These are phyloP conservation scores for Termitomyces sp. DNA, from an alignment of 768 basidiomycete species.

Conservation along the genomic window DNA sequence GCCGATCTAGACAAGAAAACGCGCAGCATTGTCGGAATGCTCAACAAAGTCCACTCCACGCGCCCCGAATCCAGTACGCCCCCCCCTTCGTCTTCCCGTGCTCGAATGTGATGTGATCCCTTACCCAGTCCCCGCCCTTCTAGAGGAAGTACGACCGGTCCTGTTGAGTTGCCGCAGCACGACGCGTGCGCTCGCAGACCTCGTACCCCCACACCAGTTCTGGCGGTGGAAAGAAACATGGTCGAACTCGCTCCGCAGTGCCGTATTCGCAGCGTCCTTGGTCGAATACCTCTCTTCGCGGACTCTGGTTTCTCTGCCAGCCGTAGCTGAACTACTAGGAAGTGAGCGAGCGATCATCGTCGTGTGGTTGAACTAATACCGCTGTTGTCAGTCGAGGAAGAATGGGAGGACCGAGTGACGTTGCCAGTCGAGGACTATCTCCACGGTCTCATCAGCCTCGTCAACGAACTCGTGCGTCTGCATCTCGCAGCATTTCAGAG, in stretches of 20 bases:
- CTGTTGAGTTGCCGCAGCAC: constrained; percentile 49
- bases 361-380: background rate
- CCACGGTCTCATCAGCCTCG: constrained; percentile 70
- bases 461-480: constrained; percentile 69
- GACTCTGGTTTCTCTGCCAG: constrained; percentile 50
- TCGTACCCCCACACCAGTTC: constrained; percentile 66
- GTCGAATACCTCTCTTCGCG: constrained; percentile 59
- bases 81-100: background rate
- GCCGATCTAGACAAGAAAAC: constrained; percentile 71
- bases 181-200: constrained; percentile 43
- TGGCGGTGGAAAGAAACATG: constrained; percentile 88
- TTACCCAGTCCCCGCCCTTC: constrained; percentile 49
- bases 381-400: constrained; percentile 61
- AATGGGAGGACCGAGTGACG: constrained; percentile 61
- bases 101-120: background rate
- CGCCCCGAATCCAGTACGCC: constrained; percentile 49
- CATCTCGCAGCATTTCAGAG: background rate
- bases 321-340: constrained; percentile 52
- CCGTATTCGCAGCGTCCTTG: constrained; percentile 61
- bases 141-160: constrained; percentile 51
- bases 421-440: constrained; percentile 76
- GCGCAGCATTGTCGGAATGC: constrained; percentile 62
- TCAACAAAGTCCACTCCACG: constrained; percentile 81
- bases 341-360: constrained; percentile 39
- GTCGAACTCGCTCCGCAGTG: constrained; percentile 61